A percentile compares a stretch with the other conserved stretches of the same genome.
Conservation (phyloP, 257 asterid genomes). For the Solanum clarkiae region DNA sequence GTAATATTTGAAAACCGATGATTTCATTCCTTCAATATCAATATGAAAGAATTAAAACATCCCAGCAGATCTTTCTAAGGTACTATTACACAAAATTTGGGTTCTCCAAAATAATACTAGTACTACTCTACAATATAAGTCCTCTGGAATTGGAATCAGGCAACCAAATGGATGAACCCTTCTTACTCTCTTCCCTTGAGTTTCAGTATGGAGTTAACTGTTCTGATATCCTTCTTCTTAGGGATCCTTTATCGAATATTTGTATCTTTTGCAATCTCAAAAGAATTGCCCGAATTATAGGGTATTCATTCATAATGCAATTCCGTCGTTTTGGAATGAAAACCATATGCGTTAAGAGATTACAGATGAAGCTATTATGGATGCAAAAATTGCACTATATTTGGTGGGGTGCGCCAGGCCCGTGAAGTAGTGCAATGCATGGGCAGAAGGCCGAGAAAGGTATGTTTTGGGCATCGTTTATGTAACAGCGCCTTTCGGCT, state of each 20-base stretch:
- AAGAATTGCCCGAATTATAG: background rate
- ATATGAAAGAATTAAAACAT: background rate
- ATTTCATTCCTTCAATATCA: background rate
- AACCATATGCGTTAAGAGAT: no score
- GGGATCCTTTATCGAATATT: background rate
- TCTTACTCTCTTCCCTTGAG: background rate
- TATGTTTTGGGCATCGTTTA: slow-evolving; percentile 8
- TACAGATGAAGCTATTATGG: no score
- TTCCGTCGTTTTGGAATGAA: background rate
- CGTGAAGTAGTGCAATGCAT: no score
- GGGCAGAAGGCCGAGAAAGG: slow-evolving; percentile 74
- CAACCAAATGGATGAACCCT: background rate
- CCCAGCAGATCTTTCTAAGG: background rate
- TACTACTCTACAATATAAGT: background rate
- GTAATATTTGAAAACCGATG: background rate
- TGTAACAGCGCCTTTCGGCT: no score
- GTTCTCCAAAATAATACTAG: background rate
- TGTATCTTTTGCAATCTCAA: background rate
- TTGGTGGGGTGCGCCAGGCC: no score
- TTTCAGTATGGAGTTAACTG: background rate
- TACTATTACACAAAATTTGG: background rate
- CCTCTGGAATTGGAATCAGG: background rate
- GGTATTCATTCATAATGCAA: background rate
- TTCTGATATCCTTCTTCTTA: background rate
- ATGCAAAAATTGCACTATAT: no score